A percentile compares a stretch with the other conserved stretches of the same genome.
Conservation (phyloP, 306 rosid species). For the Castanea sativa region DNA sequence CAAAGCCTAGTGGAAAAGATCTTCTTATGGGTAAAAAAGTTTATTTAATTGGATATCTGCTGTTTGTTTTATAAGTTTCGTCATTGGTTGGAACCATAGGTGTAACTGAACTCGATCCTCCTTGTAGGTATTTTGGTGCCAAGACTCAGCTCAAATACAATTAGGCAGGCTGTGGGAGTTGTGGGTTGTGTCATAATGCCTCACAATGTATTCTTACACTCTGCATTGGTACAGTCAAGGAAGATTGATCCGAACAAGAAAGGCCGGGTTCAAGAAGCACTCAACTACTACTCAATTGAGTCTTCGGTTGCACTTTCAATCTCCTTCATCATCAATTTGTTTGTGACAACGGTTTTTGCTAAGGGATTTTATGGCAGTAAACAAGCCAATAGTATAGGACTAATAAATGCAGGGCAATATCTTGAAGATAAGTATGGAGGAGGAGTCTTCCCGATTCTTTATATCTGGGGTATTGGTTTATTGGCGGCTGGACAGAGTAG, state of each 20-base stretch:
- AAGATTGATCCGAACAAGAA: constrained; percentile 60
- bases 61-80: not conserved
- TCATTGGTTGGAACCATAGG: constrained; percentile 2
- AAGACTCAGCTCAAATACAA: constrained; percentile 74
- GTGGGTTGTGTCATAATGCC: constrained; percentile 94
- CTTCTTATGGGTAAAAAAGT: constrained; percentile 56
- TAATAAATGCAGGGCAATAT: constrained; percentile 82
- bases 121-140: constrained; percentile 74
- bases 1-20: constrained; percentile 68
- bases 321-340: constrained; percentile 74
- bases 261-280: constrained; percentile 80
- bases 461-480: constrained; percentile 88
- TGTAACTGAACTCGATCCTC: constrained; percentile 25
- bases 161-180: constrained; percentile 90
- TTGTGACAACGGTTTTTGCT: constrained; percentile 78
- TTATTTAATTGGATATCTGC: not conserved
- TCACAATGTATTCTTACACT: constrained; percentile 84
- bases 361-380: constrained; percentile 74
- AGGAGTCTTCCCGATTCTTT: constrained; percentile 75
- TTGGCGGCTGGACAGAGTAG: constrained; percentile 95
- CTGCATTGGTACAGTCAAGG: constrained; percentile 91
- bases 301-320: constrained; percentile 63
- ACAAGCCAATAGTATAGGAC: constrained; percentile 67
- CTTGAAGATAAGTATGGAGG: constrained; percentile 85
- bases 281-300: constrained; percentile 82